Evolutionary conservation across 2,329 filamentous ascomycete genomes (phyloP).

Genomic region (Phaeosphaeriaceae sp.): DNA sequence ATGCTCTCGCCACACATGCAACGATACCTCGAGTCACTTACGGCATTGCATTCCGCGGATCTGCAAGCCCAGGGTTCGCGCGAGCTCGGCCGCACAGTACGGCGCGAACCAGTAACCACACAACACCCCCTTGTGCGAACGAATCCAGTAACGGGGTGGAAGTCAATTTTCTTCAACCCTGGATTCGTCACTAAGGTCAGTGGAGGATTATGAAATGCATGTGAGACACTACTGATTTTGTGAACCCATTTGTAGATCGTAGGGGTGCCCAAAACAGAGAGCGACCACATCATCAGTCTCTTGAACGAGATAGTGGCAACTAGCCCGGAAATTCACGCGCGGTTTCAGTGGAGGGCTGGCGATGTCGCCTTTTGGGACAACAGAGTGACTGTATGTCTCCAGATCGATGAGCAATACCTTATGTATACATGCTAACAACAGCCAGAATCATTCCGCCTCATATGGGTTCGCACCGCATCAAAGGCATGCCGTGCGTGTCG

Average conservation of each 20-base stretch:
- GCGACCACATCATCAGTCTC: constrained; percentile 59
- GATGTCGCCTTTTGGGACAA: constrained; percentile 76
- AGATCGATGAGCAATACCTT: not conserved
- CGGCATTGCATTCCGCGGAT: constrained; percentile 62
- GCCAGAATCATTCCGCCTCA: constrained; percentile 60
- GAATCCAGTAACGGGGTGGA: constrained; percentile 69
- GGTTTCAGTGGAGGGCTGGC: constrained; percentile 69
- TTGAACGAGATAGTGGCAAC: constrained; percentile 63
- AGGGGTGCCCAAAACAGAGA: constrained; percentile 65
- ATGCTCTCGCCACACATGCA: constrained; percentile 63
- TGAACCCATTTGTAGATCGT: no score
- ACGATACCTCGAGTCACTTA: constrained; percentile 64
- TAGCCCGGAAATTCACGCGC: constrained; percentile 72
- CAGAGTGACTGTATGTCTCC: constrained; percentile 55
- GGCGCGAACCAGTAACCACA: constrained; percentile 61
- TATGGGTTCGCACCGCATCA: constrained; percentile 66
- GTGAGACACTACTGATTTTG: no score
- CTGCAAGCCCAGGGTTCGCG: constrained; percentile 61
- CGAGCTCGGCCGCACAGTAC: constrained; percentile 59
- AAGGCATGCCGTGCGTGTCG: constrained; percentile 61
- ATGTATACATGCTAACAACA: not conserved
- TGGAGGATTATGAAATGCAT: no score
- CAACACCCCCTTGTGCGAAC: constrained; percentile 66
- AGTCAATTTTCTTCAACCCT: constrained; percentile 66
- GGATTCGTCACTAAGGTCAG: constrained; percentile 65